Percentiles rank a stretch among this genome's conserved stretches.
phyloP scores from a whole-genome alignment of 768 basidiomycete genomes.

The Boletus rubescentipes region DNA sequence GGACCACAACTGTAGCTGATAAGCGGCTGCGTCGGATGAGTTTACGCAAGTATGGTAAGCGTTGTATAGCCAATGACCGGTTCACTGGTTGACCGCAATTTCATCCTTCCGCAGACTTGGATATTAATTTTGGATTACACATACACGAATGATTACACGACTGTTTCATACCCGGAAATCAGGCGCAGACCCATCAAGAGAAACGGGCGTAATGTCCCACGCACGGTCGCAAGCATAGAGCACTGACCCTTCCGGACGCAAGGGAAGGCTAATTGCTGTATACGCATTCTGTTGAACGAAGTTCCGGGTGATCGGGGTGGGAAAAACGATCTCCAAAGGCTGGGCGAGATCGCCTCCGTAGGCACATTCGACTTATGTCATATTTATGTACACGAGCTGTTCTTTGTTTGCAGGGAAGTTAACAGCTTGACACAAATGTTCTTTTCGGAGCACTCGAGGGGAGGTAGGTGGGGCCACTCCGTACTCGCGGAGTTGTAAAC shows the following conservation, averaged over 20 bases:
- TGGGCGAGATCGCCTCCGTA: not conserved
- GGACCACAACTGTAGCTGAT: not conserved
- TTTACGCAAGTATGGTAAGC: constrained; percentile 14
- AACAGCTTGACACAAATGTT: not conserved
- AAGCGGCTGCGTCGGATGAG: constrained; percentile 8
- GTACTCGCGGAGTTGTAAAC: constrained; percentile 34
- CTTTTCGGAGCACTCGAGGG: constrained; percentile 4
- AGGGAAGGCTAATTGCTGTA: constrained; percentile 4
- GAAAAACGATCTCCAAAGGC: constrained; percentile 3
- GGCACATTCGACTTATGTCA: constrained; percentile 4
- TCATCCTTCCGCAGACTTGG: constrained; percentile 12
- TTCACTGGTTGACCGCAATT: not conserved
- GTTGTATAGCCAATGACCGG: constrained; percentile 1
- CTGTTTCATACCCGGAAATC: constrained; percentile 28
- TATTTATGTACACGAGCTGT: constrained; percentile 19
- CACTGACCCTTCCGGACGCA: not conserved
- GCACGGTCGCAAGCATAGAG: constrained; percentile 2
- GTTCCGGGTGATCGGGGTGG: constrained; percentile 17
- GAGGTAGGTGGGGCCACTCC: constrained; percentile 22
- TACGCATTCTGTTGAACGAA: not conserved
- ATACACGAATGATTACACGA: constrained; percentile 6
- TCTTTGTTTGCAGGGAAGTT: not conserved
- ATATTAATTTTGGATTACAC: constrained; percentile 24
- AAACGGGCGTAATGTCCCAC: constrained; percentile 5
- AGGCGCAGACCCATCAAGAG: constrained; percentile 3